Conservation (phyloP, 768 basidiomycete genomes). For the Royoungia palumana region DNA sequence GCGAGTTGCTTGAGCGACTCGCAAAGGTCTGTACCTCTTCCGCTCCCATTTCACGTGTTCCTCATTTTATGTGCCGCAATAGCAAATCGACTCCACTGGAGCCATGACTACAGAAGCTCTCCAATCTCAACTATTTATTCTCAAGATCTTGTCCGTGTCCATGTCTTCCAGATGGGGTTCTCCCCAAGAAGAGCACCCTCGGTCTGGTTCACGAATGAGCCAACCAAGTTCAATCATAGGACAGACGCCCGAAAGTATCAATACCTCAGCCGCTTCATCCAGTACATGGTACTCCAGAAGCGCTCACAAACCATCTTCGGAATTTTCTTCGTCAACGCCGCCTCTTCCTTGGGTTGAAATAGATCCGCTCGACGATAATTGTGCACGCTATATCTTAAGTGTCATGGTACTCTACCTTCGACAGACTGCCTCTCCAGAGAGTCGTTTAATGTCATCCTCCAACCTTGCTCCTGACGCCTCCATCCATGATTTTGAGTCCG, state of each 20-base stretch:
- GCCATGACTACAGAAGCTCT: constrained; percentile 64
- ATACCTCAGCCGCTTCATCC: constrained; percentile 37
- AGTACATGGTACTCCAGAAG: constrained; percentile 23
- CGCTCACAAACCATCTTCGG: constrained; percentile 41
- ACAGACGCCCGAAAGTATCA: constrained; percentile 26
- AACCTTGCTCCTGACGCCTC: constrained; percentile 59
- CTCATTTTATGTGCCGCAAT: constrained; percentile 16
- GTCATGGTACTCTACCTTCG: constrained; percentile 82
- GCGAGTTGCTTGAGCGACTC: constrained; percentile 73
- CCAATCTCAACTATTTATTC: constrained; percentile 82
- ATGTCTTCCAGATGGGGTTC: constrained; percentile 73
- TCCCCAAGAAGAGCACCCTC: constrained; percentile 39
- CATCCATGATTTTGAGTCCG: constrained; percentile 69
- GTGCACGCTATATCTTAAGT: constrained; percentile 76
- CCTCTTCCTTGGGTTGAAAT: constrained; percentile 58
- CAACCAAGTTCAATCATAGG: constrained; percentile 33
- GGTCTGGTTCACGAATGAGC: constrained; percentile 43
- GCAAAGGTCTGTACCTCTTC: constrained; percentile 53
- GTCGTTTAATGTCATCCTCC: constrained; percentile 55
- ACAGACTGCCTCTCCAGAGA: constrained; percentile 58
- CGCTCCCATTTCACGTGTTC: background rate
- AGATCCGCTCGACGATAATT: constrained; percentile 72
- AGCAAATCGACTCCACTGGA: constrained; percentile 56
- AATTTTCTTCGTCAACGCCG: constrained; percentile 31
- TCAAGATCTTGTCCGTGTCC: constrained; percentile 75